These are phyloP conservation scores for Magnolia officinalis DNA, from an alignment of 164 flowering plant species.

Conservation along the genomic window DNA sequence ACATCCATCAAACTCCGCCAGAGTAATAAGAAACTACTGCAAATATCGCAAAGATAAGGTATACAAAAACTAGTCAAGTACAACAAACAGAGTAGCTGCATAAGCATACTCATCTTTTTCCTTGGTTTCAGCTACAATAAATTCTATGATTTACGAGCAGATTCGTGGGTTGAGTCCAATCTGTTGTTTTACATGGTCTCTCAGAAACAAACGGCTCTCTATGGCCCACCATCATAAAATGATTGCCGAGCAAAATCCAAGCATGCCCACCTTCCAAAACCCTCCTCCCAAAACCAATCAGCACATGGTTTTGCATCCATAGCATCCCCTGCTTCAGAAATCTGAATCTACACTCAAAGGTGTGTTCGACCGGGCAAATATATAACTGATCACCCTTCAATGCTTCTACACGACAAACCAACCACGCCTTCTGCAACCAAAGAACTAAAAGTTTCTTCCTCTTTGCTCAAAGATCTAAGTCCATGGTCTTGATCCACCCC, in stretches of 20 bases:
- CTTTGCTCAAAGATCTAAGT: neutral
- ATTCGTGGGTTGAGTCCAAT: neutral
- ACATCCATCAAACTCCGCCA: neutral
- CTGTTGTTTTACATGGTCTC: neutral
- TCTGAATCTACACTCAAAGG: neutral
- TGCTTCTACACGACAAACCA: neutral
- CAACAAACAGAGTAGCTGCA: neutral
- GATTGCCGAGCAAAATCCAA: slow-evolving; percentile 12
- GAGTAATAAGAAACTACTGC: neutral
- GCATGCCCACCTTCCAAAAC: slow-evolving; percentile 8
- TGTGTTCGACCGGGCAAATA: neutral
- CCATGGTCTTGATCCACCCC: slow-evolving; percentile 13
- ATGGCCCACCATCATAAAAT: neutral
- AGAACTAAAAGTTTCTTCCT: neutral
- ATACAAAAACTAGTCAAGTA: neutral
- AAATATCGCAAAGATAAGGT: neutral
- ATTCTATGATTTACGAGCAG: neutral
- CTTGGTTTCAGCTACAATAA: neutral
- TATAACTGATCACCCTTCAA: neutral
- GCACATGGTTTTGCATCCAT: slow-evolving; percentile 16
- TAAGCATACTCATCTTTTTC: neutral
- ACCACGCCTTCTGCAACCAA: neutral
- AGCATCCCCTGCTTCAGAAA: neutral
- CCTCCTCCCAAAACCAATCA: slow-evolving; percentile 3
- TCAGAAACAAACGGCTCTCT: neutral